Evolutionary conservation across 1,139 yeast genomes (phyloP), one percentile per base, ranked within the genome.

Genomic region (Yamadazyma triangularis): DNA sequence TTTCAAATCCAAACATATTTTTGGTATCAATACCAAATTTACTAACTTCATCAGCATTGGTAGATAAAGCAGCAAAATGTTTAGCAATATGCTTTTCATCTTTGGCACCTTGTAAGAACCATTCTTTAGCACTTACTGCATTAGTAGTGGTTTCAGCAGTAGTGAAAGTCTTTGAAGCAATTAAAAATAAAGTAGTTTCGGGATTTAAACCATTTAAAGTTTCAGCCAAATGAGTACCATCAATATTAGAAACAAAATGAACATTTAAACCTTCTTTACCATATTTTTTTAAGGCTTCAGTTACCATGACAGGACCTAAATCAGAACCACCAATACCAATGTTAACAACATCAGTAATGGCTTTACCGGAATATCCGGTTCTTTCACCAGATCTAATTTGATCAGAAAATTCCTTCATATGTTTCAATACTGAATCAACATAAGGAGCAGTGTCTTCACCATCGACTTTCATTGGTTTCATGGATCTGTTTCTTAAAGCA

Each of bases 291-390:
- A 91, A 77, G 23, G 98, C 96, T 68, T 91, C 97, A 38, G 96
- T 88, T 48, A 91, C 97, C 98, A 91, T 91, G 35, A 91, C 97
- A 30, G 98, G 98, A 50, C 98, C 98, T 53, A 91, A 76, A 62
- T 91, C 98, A 19, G 97, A 88, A 47, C 98, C 98, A 56, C 98
- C 98, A 57, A 91, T 91, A 64, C 98, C 98, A 53, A 91, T 86
- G 73, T 91, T 91, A 54, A 91, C 97, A 38, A 91, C 80, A 55
- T 88, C 95, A 48, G 93, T 84, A 62, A 91, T 91, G 48, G 73
- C 66, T 74, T 88, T 88, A 48, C 97, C 97, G 45, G 96, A 80
- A 75, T 85, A 91, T 58, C 98, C 98, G 51, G 79, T 87, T 96
- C 97, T 89, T 45, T 70, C 73, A 50, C 98, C 98, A 27, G 91